Evolutionary conservation across 371 early-diverging fungal species (phyloP).

Genomic region (Saksenaea vasiformis): DNA sequence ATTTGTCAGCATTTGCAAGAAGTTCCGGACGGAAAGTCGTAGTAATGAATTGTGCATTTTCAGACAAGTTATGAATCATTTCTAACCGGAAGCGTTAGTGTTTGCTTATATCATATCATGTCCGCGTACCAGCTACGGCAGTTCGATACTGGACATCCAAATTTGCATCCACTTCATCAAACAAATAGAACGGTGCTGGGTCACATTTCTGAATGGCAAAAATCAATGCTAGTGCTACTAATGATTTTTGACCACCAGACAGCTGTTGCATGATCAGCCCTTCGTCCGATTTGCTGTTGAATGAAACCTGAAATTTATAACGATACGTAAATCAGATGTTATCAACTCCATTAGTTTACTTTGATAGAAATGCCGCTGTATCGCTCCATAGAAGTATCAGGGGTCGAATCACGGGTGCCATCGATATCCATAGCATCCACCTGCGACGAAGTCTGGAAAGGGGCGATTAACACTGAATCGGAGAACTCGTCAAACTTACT

Average conservation of each 20-base stretch:
- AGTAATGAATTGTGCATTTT: constrained; percentile 95
- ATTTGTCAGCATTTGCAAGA: constrained; percentile 88
- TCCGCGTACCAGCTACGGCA: constrained; percentile 81
- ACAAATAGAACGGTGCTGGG: constrained; percentile 99
- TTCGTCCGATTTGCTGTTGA: constrained; percentile 86
- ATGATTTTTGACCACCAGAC: constrained; percentile 99
- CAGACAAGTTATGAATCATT: constrained; percentile 88
- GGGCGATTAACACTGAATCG: not conserved
- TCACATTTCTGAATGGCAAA: constrained; percentile 99
- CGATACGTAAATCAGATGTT: not conserved
- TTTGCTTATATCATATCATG: not conserved
- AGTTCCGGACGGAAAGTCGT: constrained; percentile 98
- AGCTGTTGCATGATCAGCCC: constrained; percentile 94
- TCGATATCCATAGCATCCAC: constrained; percentile 53
- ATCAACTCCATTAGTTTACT: constrained; percentile 5
- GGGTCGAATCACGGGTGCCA: constrained; percentile 27
- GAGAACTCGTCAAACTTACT: not conserved
- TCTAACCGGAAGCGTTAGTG: constrained; percentile 26
- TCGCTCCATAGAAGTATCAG: constrained; percentile 60
- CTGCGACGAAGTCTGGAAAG: constrained; percentile 2
- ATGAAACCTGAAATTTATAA: constrained; percentile 65
- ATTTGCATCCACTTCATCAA: constrained; percentile 99
- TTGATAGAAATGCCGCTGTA: constrained; percentile 94
- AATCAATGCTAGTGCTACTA: constrained; percentile 97
- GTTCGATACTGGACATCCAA: constrained; percentile 96